These are phyloP conservation scores for Agaricus bisporus DNA, from an alignment of 768 basidiomycete genomes.

Conservation along the genomic window DNA sequence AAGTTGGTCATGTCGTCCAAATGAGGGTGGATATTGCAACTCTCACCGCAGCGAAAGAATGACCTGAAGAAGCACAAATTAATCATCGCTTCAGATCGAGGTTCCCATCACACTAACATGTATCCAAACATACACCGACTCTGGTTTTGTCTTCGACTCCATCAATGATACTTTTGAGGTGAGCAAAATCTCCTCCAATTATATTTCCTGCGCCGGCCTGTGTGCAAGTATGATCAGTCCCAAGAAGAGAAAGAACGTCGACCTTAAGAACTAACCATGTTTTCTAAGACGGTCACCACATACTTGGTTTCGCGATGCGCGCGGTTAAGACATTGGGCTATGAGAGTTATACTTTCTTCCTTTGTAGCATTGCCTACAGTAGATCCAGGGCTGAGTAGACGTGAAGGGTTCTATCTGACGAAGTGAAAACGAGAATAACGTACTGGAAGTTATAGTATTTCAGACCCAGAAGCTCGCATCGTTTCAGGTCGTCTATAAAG, in stretches of 20 bases:
- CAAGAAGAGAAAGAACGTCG: background rate
- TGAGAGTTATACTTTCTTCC: conserved; percentile 52
- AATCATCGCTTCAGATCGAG: background rate
- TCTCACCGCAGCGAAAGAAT: conserved; percentile 70
- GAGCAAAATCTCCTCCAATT: conserved; percentile 64
- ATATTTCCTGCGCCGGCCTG: conserved; percentile 80
- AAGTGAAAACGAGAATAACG: conserved; percentile 16
- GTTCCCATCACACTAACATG: conserved; percentile 39
- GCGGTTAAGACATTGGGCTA: conserved; percentile 70
- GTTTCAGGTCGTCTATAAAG: conserved; percentile 75
- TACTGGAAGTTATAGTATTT: conserved; percentile 83
- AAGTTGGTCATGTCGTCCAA: background rate
- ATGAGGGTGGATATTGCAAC: background rate
- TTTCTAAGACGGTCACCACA: conserved; percentile 70
- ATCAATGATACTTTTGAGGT: conserved; percentile 64
- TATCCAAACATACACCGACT: conserved; percentile 82
- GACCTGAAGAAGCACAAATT: conserved; percentile 37
- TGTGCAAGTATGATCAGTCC: background rate
- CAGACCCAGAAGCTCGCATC: conserved; percentile 74
- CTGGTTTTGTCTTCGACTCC: conserved; percentile 66
- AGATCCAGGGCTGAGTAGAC: conserved; percentile 60
- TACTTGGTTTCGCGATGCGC: conserved; percentile 55
- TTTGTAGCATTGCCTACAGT: conserved; percentile 65
- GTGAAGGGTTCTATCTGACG: background rate
- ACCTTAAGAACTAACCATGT: conserved; percentile 52